These are phyloP conservation scores for Eruca vesicaria DNA, from an alignment of 441 rosid genomes.

Conservation along the genomic window DNA sequence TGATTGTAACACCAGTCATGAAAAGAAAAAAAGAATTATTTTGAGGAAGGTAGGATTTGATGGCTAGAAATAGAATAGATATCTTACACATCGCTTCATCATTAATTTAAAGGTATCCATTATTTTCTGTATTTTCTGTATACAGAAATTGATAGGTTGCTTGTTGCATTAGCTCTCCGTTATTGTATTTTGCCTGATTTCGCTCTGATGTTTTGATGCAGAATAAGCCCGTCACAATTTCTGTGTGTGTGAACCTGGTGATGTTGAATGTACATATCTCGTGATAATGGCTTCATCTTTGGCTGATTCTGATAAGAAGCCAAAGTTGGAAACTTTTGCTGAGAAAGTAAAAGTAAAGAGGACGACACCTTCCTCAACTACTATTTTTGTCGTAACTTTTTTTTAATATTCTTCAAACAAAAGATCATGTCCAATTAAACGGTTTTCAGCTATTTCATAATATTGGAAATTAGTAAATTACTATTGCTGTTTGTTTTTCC, in stretches of 20 bases:
- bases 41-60: no score
- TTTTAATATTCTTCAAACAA: conserved; percentile 16
- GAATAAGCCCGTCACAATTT: not conserved
- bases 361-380: not conserved
- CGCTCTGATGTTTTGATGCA: conserved; percentile 3
- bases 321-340: conserved; percentile 29
- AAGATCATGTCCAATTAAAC: conserved; percentile 17
- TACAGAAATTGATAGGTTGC: conserved; percentile 23
- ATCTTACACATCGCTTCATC: not conserved
- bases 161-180: conserved; percentile 17
- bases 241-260: conserved; percentile 1
- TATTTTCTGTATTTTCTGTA: conserved; percentile 14
- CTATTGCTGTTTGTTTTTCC: conserved; percentile 25
- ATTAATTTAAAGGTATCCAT: conserved; percentile 19
- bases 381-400: conserved; percentile 12
- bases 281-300: conserved; percentile 17
- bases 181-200: conserved; percentile 11
- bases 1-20: no score
- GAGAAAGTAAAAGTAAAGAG: conserved; percentile 14
- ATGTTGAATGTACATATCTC: conserved; percentile 9
- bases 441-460: conserved; percentile 9
- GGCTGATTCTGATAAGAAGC: conserved; percentile 26
- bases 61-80: conserved; percentile 16
- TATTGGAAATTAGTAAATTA: conserved; percentile 7
- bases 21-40: no score